These are phyloP conservation scores for Leucocoprinus leucothites DNA, from an alignment of 768 basidiomycete genomes.

Conservation along the genomic window DNA sequence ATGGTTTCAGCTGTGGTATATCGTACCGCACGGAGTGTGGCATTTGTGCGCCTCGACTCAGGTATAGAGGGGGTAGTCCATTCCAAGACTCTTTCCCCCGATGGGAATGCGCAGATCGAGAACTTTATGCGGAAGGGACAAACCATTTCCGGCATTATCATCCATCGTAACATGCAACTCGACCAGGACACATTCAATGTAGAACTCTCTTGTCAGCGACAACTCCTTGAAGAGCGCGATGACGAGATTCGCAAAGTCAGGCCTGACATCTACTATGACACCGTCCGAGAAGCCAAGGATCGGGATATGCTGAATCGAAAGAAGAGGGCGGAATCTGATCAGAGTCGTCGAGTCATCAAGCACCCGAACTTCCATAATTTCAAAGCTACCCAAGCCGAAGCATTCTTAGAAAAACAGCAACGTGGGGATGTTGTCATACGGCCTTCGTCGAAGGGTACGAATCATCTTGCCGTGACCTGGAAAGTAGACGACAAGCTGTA, in stretches of 20 bases:
- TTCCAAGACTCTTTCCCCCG: conserved; percentile 49
- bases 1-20: conserved; percentile 75
- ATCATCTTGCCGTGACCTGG: conserved; percentile 98
- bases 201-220: conserved; percentile 67
- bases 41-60: conserved; percentile 82
- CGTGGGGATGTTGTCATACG: conserved; percentile 95
- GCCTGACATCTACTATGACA: conserved; percentile 64
- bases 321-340: conserved; percentile 80
- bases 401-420: conserved; percentile 84
- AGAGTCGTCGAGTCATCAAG: conserved; percentile 84
- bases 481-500: conserved; percentile 95
- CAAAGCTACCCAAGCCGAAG: conserved; percentile 86
- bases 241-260: conserved; percentile 55
- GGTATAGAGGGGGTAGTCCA: conserved; percentile 85
- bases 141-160: conserved; percentile 74
- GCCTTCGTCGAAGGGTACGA: conserved; percentile 89
- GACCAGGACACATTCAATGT: conserved; percentile 63
- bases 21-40: conserved; percentile 48
- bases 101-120: conserved; percentile 37
- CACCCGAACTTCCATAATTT: conserved; percentile 98
- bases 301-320: conserved; percentile 72
- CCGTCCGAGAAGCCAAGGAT: conserved; percentile 61
- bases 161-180: conserved; percentile 63
- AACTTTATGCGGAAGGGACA: conserved; percentile 73
- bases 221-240: conserved; percentile 63